Conservation (phyloP, 108 stramenopile species). For the Cyclotella kingstonii region DNA sequence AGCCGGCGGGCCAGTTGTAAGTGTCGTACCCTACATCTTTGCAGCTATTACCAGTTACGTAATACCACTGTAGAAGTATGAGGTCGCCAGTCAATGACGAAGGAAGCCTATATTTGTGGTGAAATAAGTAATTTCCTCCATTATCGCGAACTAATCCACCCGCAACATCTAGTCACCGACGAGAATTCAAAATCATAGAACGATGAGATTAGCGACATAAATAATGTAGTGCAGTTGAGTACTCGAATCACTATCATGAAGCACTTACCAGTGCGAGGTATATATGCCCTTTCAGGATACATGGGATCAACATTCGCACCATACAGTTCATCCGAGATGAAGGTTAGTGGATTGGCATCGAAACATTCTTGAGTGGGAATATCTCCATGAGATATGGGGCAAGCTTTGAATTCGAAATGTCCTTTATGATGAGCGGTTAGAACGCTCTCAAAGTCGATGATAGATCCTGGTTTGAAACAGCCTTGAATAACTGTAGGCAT, state of each 20-base stretch:
- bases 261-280: slow-evolving; percentile 41
- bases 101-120: slow-evolving; percentile 21
- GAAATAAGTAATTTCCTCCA: slow-evolving; percentile 9
- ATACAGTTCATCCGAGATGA: slow-evolving; percentile 53
- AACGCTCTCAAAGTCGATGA: slow-evolving; percentile 41
- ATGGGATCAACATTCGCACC: slow-evolving; percentile 41
- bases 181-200: too few relatives aligned
- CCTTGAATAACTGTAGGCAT: slow-evolving; percentile 44
- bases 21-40: slow-evolving; percentile 30
- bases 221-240: too few relatives aligned
- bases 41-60: slow-evolving; percentile 67
- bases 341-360: slow-evolving; percentile 42
- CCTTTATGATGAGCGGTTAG: slow-evolving; percentile 61
- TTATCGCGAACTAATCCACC: slow-evolving; percentile 18
- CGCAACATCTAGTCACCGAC: too few relatives aligned
- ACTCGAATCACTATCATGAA: too few relatives aligned
- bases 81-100: slow-evolving; percentile 24
- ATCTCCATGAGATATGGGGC: slow-evolving; percentile 40
- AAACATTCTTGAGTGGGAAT: slow-evolving; percentile 59
- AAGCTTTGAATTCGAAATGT: slow-evolving; percentile 53
- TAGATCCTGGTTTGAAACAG: slow-evolving; percentile 40
- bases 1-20: slow-evolving; percentile 31
- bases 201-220: too few relatives aligned
- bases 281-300: slow-evolving; percentile 60
- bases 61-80: slow-evolving; percentile 71